Percentiles rank a stretch among this genome's conserved stretches.
Conservation (phyloP, 2,329 filamentous ascomycete species). For the Fusarium napiforme region DNA sequence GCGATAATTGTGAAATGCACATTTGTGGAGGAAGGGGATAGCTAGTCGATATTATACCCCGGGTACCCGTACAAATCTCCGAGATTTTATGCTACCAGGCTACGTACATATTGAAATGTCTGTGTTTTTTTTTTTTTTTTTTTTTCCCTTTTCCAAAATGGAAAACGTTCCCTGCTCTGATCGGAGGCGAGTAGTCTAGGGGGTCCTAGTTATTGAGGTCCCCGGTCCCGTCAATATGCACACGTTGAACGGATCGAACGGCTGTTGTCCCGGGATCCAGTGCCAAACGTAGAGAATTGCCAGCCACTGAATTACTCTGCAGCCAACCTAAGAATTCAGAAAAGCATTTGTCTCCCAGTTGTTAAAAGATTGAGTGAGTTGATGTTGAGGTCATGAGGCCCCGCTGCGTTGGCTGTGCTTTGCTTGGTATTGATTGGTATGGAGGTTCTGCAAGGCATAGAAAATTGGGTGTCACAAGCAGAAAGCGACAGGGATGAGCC, state of each 20-base stretch:
- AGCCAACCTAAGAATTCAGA: no score
- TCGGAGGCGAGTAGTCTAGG: slow-evolving; percentile 9
- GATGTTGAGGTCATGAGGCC: slow-evolving; percentile 7
- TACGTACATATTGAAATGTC: not conserved
- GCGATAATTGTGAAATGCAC: slow-evolving; percentile 4
- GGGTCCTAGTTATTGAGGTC: slow-evolving; percentile 1
- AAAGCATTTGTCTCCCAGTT: not conserved
- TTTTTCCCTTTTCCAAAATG: not conserved
- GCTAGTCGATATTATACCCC: not conserved
- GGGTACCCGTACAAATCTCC: slow-evolving; percentile 25
- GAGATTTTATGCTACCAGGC: slow-evolving; percentile 13
- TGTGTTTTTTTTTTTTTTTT: not conserved
- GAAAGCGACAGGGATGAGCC: slow-evolving; percentile 10
- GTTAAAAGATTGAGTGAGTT: not conserved
- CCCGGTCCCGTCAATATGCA: not conserved
- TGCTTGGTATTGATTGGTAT: slow-evolving; percentile 2
- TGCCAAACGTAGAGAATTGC: not conserved
- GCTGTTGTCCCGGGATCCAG: not conserved
- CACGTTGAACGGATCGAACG: slow-evolving; percentile 2
- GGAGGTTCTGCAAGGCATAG: not conserved
- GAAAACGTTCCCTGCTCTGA: slow-evolving; percentile 25
- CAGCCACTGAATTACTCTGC: not conserved
- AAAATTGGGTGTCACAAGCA: slow-evolving; percentile 17
- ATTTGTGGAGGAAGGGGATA: not conserved
- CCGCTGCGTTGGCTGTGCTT: slow-evolving; percentile 19